Percentiles rank a stretch among this genome's conserved stretches.
These are phyloP conservation scores for Geranomyces michiganensis DNA, from an alignment of 192 early-diverging fungal species.

Conservation along the genomic window DNA sequence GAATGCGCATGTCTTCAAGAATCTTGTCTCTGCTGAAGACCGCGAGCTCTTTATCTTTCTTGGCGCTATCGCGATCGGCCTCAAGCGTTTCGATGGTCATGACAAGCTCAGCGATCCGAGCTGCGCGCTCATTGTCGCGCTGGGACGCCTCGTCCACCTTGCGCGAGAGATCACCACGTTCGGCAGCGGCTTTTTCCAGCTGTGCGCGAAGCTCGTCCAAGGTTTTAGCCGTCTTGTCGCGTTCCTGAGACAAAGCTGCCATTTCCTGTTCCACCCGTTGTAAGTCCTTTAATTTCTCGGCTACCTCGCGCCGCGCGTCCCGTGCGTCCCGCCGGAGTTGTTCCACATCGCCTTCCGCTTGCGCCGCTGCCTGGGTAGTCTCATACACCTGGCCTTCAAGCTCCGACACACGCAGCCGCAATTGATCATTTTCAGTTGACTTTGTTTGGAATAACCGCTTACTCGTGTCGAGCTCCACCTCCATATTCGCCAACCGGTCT, in stretches of 20 bases:
- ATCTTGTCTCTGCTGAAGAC: conserved; percentile 51
- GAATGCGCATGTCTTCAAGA: conserved; percentile 67
- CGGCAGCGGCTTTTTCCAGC: conserved; percentile 43
- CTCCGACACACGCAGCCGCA: conserved; percentile 50
- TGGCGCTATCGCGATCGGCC: background rate
- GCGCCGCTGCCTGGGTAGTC: conserved; percentile 30
- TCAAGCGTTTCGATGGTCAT: conserved; percentile 53
- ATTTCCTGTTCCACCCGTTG: conserved; percentile 61
- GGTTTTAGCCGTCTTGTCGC: conserved; percentile 52
- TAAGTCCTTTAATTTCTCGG: conserved; percentile 33
- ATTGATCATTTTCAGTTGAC: conserved; percentile 52
- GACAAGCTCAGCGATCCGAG: conserved; percentile 8
- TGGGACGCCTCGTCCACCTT: conserved; percentile 36
- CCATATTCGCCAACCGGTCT: conserved; percentile 47
- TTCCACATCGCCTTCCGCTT: conserved; percentile 39
- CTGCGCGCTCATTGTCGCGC: conserved; percentile 46
- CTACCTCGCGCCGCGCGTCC: conserved; percentile 32
- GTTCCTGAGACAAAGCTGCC: conserved; percentile 47
- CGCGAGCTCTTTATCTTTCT: conserved; percentile 32
- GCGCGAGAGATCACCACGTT: conserved; percentile 46
- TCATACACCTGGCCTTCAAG: conserved; percentile 55
- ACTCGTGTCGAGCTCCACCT: conserved; percentile 53
- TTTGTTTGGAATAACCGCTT: conserved; percentile 57
- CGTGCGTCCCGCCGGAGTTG: conserved; percentile 37
- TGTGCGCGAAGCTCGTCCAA: conserved; percentile 56